Evolutionary conservation across 192 early-diverging fungal genomes (phyloP).

Genomic region (Linnemannia exigua): DNA sequence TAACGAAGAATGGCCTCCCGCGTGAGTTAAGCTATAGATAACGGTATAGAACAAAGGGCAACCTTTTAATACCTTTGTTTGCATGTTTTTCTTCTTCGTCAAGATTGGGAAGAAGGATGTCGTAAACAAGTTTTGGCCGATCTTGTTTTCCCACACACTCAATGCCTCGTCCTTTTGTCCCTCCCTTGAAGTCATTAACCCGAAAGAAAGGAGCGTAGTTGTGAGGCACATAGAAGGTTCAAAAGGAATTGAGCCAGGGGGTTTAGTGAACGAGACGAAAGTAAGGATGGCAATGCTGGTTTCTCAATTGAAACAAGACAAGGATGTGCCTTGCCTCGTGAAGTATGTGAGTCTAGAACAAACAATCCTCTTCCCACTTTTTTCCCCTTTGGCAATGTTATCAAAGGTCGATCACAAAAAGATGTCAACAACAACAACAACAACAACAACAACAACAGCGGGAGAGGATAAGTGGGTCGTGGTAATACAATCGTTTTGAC

Average conservation of each 20-base stretch:
- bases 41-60: no score
- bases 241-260: background rate
- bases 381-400: background rate
- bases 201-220: background rate
- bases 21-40: no score
- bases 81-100: no score
- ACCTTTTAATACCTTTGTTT: no score
- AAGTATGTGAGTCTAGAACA: background rate
- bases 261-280: background rate
- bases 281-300: background rate
- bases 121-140: no score
- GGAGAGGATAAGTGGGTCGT: background rate
- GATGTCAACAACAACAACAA: background rate
- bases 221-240: background rate
- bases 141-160: no score
- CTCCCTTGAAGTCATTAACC: background rate
- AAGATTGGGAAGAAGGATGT: no score
- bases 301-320: no score
- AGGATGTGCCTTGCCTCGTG: background rate
- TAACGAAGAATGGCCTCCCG: no score
- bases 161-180: background rate
- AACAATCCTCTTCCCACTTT: no score
- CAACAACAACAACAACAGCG: background rate
- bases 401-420: background rate
- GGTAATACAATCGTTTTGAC: background rate